These are phyloP conservation scores for Trichoderma reesei DNA, from an alignment of 495 filamentous ascomycete genomes.

Conservation along the genomic window DNA sequence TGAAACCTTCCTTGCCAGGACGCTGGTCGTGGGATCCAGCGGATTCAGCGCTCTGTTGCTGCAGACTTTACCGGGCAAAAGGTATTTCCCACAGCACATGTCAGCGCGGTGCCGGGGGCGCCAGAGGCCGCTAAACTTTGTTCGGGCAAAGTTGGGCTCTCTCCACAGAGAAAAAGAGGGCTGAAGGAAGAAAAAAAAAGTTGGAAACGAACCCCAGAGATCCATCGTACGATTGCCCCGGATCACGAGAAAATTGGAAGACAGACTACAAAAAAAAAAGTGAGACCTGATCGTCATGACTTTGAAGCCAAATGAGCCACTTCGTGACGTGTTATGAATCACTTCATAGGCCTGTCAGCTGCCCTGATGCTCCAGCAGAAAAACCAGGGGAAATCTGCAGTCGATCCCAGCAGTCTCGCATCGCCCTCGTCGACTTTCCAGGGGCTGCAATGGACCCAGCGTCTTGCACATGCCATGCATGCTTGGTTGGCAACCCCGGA, in stretches of 20 bases:
- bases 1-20: constrained; percentile 6
- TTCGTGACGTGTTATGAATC: too few relatives aligned
- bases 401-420: neutral
- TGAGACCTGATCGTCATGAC: too few relatives aligned
- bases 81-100: neutral
- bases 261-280: too few relatives aligned
- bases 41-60: neutral
- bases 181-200: neutral
- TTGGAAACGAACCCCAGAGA: neutral
- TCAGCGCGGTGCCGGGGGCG: neutral
- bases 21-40: neutral
- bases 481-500: neutral
- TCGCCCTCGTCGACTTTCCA: neutral
- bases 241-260: too few relatives aligned
- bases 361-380: neutral
- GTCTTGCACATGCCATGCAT: neutral
- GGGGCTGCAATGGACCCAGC: neutral
- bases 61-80: neutral
- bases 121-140: neutral
- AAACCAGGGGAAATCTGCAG: neutral
- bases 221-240: too few relatives aligned
- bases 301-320: too few relatives aligned
- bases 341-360: too few relatives aligned
- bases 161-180: neutral
- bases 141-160: neutral